Percentiles rank a stretch among this genome's conserved stretches.
phyloP scores from a whole-genome alignment of 2,329 filamentous ascomycete species.

The Paraconiothyrium sp. region DNA sequence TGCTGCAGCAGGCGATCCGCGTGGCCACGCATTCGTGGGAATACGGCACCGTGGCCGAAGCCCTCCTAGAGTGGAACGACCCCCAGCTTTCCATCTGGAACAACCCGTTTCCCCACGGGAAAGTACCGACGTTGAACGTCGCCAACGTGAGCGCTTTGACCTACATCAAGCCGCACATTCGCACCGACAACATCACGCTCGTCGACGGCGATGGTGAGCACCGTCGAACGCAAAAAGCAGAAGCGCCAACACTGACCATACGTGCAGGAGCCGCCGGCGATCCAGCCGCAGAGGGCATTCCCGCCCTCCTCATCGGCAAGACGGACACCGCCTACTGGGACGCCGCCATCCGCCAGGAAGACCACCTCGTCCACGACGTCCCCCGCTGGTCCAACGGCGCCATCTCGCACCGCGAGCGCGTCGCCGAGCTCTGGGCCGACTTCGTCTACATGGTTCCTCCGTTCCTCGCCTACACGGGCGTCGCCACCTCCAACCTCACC shows the following conservation, averaged over 20 bases:
- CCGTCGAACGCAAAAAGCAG: background rate
- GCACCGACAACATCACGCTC: constrained; percentile 37
- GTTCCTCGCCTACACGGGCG: constrained; percentile 58
- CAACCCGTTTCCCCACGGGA: constrained; percentile 47
- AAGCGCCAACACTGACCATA: background rate
- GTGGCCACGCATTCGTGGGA: constrained; percentile 55
- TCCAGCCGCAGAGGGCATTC: constrained; percentile 57
- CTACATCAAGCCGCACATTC: constrained; percentile 50
- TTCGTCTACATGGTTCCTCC: constrained; percentile 62
- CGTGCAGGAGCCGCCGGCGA: constrained; percentile 50
- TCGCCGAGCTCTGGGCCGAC: constrained; percentile 60
- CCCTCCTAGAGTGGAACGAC: constrained; percentile 52
- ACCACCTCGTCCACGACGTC: constrained; percentile 52
- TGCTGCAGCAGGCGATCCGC: constrained; percentile 38
- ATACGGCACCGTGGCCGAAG: constrained; percentile 53
- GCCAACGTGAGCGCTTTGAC: constrained; percentile 40
- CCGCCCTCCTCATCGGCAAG: constrained; percentile 56
- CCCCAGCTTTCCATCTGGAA: constrained; percentile 51
- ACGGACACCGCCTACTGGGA: constrained; percentile 43
- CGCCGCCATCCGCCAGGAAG: constrained; percentile 53
- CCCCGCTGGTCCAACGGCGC: constrained; percentile 58
- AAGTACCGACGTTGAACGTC: constrained; percentile 32
- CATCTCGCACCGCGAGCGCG: constrained; percentile 57
- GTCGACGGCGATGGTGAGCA: constrained; percentile 46
- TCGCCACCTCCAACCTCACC: constrained; percentile 47